Evolutionary conservation across 176 grass and related monocot genomes (phyloP), one percentile per base, ranked within the genome.

Genomic region (Zoysia japonica): DNA sequence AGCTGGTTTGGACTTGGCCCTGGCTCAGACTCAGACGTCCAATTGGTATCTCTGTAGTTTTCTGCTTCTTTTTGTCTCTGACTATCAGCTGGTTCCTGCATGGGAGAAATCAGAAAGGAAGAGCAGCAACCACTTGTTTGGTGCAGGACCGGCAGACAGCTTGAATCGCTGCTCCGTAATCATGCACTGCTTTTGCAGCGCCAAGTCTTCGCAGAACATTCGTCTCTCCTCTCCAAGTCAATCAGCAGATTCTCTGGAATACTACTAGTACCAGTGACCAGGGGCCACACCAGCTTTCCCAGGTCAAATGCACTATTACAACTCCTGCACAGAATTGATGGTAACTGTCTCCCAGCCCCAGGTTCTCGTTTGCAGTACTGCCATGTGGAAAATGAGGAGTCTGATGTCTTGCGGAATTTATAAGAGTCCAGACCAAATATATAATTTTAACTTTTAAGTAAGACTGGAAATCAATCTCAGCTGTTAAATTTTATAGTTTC

Each of bases 161-260:
- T 39, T 87, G 78, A 75, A 82, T 77, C 78, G 52, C 52, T 77
- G 57, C 67, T 72, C 67, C 70, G 72, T 83, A 69, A 82, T 83
- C 53, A 65, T 87, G 67, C 79, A 59, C 42, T 45, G 3, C 80
- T 83, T 87, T 87, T 43, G 61, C 67, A 72, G 36, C 57, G 39
- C 85, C 73, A 77, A 51, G 12, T 55, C 9, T 60, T 60, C 80
- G 50, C 44, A 67, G 49, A 51, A 51, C 49, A 51, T 51, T 51
- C 67, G 77, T 87, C 67, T 6, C 39, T 6, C 78, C 42, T 53
- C 9, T 65, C 66, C 59, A 73, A 57, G 56, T 51, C 74, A 87
- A 83, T 73, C 38, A 67, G 13, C 70, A 72, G 74, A 83, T 87
- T 87, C 85, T 38, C 15, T 44, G 60, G 74, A 87, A 83, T 78